These are phyloP conservation scores for Simmondsia chinensis DNA, from an alignment of 148 eudicot genomes.

Conservation along the genomic window DNA sequence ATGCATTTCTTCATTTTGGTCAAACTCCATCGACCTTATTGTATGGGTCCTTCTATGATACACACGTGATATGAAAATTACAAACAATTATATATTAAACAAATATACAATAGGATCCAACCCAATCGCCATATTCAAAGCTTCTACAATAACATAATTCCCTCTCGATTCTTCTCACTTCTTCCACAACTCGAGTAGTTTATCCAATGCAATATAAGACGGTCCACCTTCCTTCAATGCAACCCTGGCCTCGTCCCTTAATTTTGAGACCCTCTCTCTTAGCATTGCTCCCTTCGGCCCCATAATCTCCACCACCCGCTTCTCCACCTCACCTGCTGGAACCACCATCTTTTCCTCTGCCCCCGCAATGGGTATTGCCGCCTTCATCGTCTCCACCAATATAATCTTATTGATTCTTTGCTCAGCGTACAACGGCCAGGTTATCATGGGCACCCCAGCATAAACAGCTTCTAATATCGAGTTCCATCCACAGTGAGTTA, in stretches of 20 bases:
- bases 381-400: constrained; percentile 27
- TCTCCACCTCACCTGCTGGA: constrained; percentile 22
- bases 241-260: constrained; percentile 6
- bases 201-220: constrained; percentile 15
- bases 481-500: constrained; percentile 62
- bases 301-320: constrained; percentile 28
- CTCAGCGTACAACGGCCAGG: constrained; percentile 44
- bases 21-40: too few relatives aligned
- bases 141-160: too few relatives aligned
- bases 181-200: constrained; percentile 18
- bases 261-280: constrained; percentile 6
- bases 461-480: constrained; percentile 25
- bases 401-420: constrained; percentile 34
- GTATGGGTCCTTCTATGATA: too few relatives aligned
- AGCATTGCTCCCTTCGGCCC: constrained; percentile 6
- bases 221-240: constrained; percentile 15
- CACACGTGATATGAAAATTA: too few relatives aligned
- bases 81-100: too few relatives aligned
- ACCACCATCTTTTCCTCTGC: constrained; percentile 27
- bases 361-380: constrained; percentile 26
- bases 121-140: too few relatives aligned
- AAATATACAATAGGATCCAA: too few relatives aligned
- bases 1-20: too few relatives aligned
- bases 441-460: constrained; percentile 35
- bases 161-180: too few relatives aligned